phyloP scores from a whole-genome alignment of 371 early-diverging fungal genomes.

The Mortierella sp. region DNA sequence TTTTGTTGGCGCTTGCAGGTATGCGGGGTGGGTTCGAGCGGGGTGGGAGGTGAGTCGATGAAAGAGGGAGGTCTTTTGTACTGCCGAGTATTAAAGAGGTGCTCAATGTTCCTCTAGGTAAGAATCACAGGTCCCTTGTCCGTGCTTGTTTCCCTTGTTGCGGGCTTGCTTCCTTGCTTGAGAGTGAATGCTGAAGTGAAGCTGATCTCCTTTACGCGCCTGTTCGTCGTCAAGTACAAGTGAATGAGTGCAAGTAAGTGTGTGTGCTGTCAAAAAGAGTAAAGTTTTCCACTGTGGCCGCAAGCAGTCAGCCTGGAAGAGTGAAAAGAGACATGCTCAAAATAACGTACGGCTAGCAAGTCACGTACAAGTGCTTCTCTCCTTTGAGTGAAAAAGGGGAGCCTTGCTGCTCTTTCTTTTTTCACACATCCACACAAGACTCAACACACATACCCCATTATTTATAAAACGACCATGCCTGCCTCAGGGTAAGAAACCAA shows the following conservation, averaged over 20 bases:
- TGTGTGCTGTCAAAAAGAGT: not conserved
- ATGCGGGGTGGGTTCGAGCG: not conserved
- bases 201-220: slow-evolving; percentile 3
- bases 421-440: slow-evolving; percentile 3
- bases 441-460: not conserved
- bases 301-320: too few relatives aligned
- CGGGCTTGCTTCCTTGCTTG: not conserved
- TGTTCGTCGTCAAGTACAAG: not conserved
- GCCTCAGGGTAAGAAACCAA: not conserved
- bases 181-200: not conserved
- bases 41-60: not conserved
- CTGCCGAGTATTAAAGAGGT: too few relatives aligned
- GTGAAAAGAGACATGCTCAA: too few relatives aligned
- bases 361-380: not conserved
- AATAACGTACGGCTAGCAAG: not conserved
- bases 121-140: not conserved
- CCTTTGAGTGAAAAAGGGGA: too few relatives aligned
- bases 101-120: not conserved
- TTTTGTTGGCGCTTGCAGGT: not conserved
- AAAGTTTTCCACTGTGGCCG: not conserved
- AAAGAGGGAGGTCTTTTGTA: not conserved
- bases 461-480: slow-evolving; percentile 4
- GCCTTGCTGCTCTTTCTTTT: not conserved
- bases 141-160: not conserved
- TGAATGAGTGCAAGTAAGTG: not conserved